Evolutionary conservation across 129 eudicot genomes (phyloP), one percentile per base, ranked within the genome.

Genomic region (Oenanthe sinensis): DNA sequence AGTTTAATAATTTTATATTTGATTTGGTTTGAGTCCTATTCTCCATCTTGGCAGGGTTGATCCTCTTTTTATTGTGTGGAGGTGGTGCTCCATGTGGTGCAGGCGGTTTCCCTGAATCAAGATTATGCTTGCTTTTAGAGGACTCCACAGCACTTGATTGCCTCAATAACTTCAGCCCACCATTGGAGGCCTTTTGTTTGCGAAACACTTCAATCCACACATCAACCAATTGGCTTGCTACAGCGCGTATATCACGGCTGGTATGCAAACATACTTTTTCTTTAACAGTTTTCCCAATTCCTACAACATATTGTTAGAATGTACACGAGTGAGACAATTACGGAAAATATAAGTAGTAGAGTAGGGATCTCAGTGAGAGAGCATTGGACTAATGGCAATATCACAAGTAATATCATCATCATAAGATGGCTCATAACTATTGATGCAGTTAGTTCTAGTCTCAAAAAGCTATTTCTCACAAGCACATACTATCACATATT

Each of bases 181-280:
- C 92, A 71, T 87, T 91, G 72, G 97, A 79, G 26, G 97, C 99
- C 72, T 96, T 96, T 82, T 96, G 97, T 87, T 92, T 92, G 62
- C 96, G 94, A 77, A 90, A 92, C 26, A 96, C 83, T 82, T 96
- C 97, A 67, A 96, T 84, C 99, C 99, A 92, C 49, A 96, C 90
- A 67, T 81, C 87, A 71, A 96, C 99, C 82, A 96, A 91, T 82
- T 96, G 99, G 83, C 97, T 92, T 14, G 99, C 99, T 75, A 96
- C 88, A 73, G 97, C 95, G 46, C 99, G 99, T 79, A 96, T 96
- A 81, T 96, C 99, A 82, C 99, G 97, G 80, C 99, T 92, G 42
- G 97, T 96, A 74, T 96, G 99, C 49, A 96, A 97, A 84, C 97
- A 96, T 7, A 96, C 99, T 82, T 92, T 96, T 80, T 96, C 97